Conservation (phyloP, 257 asterid genomes). For the Primulina huaijiensis region DNA sequence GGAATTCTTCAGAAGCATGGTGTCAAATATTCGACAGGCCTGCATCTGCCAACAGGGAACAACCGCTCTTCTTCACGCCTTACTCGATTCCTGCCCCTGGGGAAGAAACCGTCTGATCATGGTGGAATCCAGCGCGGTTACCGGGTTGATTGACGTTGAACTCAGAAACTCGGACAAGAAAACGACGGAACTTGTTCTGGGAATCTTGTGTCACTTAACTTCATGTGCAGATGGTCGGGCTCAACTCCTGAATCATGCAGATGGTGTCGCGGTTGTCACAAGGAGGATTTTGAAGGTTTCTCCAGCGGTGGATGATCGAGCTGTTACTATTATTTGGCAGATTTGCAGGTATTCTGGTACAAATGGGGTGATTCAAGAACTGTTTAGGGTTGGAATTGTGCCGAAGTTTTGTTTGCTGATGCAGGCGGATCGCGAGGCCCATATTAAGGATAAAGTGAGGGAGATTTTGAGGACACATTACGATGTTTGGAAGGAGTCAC, state of each 20-base stretch:
- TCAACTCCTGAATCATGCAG: slow-evolving; percentile 50
- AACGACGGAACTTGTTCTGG: slow-evolving; percentile 44
- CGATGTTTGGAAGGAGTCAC: slow-evolving; percentile 48
- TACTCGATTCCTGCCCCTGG: slow-evolving; percentile 36
- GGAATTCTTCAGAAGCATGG: slow-evolving; percentile 30
- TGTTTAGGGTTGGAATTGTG: slow-evolving; percentile 49
- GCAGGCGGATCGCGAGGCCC: slow-evolving; percentile 32
- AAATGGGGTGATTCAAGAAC: slow-evolving; percentile 41
- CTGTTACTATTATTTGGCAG: slow-evolving; percentile 38
- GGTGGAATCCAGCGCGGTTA: slow-evolving; percentile 42
- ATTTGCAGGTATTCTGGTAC: slow-evolving; percentile 42
- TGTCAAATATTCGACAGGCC: slow-evolving; percentile 14
- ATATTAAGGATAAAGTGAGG: slow-evolving; percentile 44
- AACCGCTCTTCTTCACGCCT: slow-evolving; percentile 33
- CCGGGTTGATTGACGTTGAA: slow-evolving; percentile 46
- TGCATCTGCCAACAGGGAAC: slow-evolving; percentile 20
- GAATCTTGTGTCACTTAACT: slow-evolving; percentile 39
- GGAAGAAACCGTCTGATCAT: slow-evolving; percentile 44
- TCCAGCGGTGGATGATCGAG: slow-evolving; percentile 40
- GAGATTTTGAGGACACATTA: slow-evolving; percentile 45
- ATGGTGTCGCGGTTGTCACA: slow-evolving; percentile 47
- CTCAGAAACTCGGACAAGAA: slow-evolving; percentile 30
- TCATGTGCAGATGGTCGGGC: slow-evolving; percentile 66
- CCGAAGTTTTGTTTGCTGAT: slow-evolving; percentile 55
- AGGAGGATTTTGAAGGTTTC: slow-evolving; percentile 50